Conservation (phyloP, 805 yeast genomes). For the Starmerella sirachaensis region DNA sequence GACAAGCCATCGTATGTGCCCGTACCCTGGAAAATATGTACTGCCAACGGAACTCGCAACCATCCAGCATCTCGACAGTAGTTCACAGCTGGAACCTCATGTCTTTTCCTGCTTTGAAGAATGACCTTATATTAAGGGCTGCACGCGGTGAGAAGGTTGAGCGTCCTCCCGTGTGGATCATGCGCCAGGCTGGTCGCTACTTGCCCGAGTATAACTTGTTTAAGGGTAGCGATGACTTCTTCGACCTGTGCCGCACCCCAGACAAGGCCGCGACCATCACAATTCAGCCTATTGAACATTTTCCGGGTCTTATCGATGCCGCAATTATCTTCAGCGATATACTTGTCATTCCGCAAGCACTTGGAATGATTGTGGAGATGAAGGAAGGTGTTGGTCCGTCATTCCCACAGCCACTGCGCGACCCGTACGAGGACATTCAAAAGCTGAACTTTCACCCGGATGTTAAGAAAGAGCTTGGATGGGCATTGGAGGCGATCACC, state of each 20-base stretch:
- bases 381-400: conserved; percentile 90
- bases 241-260: conserved; percentile 89
- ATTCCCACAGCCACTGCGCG: conserved; percentile 77
- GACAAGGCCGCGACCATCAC: conserved; percentile 90
- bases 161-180: conserved; percentile 74
- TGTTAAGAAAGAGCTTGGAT: conserved; percentile 63
- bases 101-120: conserved; percentile 51
- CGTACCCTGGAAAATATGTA: no score
- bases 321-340: conserved; percentile 95
- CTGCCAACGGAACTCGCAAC: conserved; percentile 1
- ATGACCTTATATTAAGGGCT: conserved; percentile 84
- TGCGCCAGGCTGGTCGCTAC: conserved; percentile 25
- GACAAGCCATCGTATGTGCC: no score
- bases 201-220: conserved; percentile 81
- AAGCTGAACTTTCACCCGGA: conserved; percentile 44
- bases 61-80: neutral
- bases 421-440: conserved; percentile 47
- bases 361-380: conserved; percentile 94
- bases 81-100: neutral
- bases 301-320: conserved; percentile 81
- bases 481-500: conserved; percentile 93
- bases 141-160: conserved; percentile 84
- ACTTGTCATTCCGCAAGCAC: conserved; percentile 91
- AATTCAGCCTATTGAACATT: conserved; percentile 88
- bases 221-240: conserved; percentile 76